Evolutionary conservation across 169 alveolate genomes (phyloP).

Genomic region (Condylostoma magnum): DNA sequence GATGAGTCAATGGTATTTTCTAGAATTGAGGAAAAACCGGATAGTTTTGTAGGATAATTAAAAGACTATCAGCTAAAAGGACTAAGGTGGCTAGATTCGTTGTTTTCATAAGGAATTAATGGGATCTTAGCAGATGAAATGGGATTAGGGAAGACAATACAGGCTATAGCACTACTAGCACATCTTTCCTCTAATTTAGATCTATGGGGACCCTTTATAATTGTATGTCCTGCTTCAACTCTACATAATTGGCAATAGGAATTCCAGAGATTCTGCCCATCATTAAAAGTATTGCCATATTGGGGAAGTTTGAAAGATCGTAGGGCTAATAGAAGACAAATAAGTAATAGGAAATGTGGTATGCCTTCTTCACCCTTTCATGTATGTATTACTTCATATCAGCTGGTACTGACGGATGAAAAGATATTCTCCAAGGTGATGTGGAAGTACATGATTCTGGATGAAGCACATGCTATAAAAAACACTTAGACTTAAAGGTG

Average conservation of each 20-base stretch:
- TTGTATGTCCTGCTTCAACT: conserved; percentile 96
- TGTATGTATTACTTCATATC: conserved; percentile 94
- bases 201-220: conserved; percentile 94
- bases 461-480: conserved; percentile 99
- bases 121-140: conserved; percentile 98
- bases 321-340: conserved; percentile 75
- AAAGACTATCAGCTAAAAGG: conserved; percentile 97
- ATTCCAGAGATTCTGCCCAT: conserved; percentile 93
- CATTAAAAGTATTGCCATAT: conserved; percentile 91
- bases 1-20: conserved; percentile 31
- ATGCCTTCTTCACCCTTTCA: conserved; percentile 82
- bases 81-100: conserved; percentile 94
- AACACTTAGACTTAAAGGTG: conserved; percentile 93
- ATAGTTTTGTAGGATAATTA: conserved; percentile 77
- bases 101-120: conserved; percentile 92
- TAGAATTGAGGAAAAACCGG: conserved; percentile 34
- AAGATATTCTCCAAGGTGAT: conserved; percentile 86
- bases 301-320: conserved; percentile 96
- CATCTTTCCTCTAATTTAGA: conserved; percentile 87
- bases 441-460: conserved; percentile 97
- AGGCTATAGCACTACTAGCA: conserved; percentile 93
- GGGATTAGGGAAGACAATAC: conserved; percentile 98
- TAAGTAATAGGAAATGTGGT: conserved; percentile 67
- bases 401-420: conserved; percentile 91
- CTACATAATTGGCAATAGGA: conserved; percentile 97